Evolutionary conservation across 108 stramenopile genomes (phyloP).

Genomic region (Nitzschia sp.): DNA sequence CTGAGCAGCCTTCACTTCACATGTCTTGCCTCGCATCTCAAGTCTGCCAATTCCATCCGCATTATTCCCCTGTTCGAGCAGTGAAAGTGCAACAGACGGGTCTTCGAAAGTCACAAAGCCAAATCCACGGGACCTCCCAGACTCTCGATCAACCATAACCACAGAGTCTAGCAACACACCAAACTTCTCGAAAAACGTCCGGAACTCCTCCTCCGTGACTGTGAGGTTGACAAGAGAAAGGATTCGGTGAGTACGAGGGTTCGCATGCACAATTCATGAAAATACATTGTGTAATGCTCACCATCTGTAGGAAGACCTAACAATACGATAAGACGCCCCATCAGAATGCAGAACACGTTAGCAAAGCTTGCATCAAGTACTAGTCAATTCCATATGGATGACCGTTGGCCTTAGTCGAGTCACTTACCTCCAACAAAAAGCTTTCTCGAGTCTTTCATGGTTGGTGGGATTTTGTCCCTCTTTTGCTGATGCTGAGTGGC

Average conservation of each 20-base stretch:
- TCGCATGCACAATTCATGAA: constrained; percentile 4
- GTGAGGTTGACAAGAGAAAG: neutral
- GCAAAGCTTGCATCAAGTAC: too few relatives aligned
- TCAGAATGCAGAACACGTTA: too few relatives aligned
- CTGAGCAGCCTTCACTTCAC: constrained; percentile 68
- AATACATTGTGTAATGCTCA: neutral
- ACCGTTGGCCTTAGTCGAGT: constrained; percentile 55
- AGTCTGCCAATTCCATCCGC: constrained; percentile 44
- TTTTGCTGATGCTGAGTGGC: neutral
- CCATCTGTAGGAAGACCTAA: constrained; percentile 13
- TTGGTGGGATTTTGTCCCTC: constrained; percentile 43
- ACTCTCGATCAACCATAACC: constrained; percentile 79
- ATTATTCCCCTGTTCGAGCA: constrained; percentile 12
- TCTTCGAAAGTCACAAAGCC: constrained; percentile 89
- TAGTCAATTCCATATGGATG: neutral
- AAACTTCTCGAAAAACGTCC: constrained; percentile 69
- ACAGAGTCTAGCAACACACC: constrained; percentile 68
- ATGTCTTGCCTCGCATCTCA: constrained; percentile 61
- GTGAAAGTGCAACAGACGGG: constrained; percentile 28
- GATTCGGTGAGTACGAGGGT: neutral
- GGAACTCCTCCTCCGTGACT: constrained; percentile 70
- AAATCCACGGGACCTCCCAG: constrained; percentile 81
- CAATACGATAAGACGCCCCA: too few relatives aligned
- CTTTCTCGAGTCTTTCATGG: constrained; percentile 58
- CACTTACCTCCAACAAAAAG: constrained; percentile 70